A percentile compares a stretch with the other conserved stretches of the same genome.
These are phyloP conservation scores for Paramecium bursaria DNA, from an alignment of 73 alveolate genomes.

Conservation along the genomic window DNA sequence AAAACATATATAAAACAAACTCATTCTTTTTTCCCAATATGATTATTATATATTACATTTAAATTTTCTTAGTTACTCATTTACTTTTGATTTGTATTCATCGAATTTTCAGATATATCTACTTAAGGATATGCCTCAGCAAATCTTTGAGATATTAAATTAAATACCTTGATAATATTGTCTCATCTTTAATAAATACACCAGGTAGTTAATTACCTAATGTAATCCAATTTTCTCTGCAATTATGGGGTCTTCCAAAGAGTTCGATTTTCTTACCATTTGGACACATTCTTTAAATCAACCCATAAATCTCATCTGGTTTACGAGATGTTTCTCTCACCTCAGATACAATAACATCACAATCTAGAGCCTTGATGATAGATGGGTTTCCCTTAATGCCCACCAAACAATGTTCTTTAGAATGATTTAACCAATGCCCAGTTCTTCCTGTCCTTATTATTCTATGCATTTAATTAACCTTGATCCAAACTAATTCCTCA, in stretches of 20 bases:
- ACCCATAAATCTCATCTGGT: constrained; percentile 97
- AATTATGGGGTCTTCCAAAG: constrained; percentile 93
- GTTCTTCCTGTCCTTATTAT: constrained; percentile 98
- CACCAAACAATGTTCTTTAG: constrained; percentile 93
- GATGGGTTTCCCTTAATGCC: constrained; percentile 90
- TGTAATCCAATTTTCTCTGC: constrained; percentile 92
- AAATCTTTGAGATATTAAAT: constrained; percentile 76
- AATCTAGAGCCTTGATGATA: constrained; percentile 81
- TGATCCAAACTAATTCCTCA: constrained; percentile 98
- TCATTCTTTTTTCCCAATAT: constrained; percentile 62
- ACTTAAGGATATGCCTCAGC: constrained; percentile 82
- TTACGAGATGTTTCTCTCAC: constrained; percentile 97
- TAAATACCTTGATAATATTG: constrained; percentile 37
- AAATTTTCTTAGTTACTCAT: constrained; percentile 64
- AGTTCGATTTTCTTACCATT: constrained; percentile 95
- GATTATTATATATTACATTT: constrained; percentile 62
- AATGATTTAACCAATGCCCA: constrained; percentile 98
- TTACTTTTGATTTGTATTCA: constrained; percentile 52
- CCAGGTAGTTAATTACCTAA: constrained; percentile 92
- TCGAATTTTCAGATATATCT: constrained; percentile 56
- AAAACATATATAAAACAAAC: no score
- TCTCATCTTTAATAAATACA: constrained; percentile 83
- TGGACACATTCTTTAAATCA: constrained; percentile 92
- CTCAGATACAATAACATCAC: constrained; percentile 94
- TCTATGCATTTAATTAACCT: constrained; percentile 94